phyloP scores from a whole-genome alignment of 2,329 filamentous ascomycete genomes.

The Calonectria hawksworthii region DNA sequence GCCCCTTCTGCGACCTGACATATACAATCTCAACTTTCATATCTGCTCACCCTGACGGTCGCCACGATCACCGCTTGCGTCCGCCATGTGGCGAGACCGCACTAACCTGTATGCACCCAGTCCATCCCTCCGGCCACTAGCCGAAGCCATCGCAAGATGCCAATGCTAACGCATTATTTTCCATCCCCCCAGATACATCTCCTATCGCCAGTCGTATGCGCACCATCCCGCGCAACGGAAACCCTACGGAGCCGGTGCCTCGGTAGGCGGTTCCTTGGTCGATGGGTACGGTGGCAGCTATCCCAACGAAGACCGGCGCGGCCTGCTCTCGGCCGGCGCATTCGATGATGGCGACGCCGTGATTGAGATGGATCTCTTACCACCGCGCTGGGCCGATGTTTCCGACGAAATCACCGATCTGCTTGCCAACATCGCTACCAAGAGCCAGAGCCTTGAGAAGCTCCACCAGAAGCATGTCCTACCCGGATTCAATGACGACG shows the following conservation, averaged over 20 bases:
- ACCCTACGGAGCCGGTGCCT: constrained; percentile 69
- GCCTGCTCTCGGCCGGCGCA: constrained; percentile 84
- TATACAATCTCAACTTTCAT: constrained; percentile 25
- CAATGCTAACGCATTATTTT: constrained; percentile 27
- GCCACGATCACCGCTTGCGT: constrained; percentile 54
- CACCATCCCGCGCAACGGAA: constrained; percentile 93
- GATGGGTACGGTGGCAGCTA: constrained; percentile 68
- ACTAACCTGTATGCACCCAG: constrained; percentile 86
- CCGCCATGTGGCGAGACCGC: constrained; percentile 98
- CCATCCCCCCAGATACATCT: constrained; percentile 78
- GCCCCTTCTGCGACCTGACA: constrained; percentile 28
- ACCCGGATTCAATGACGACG: constrained; percentile 96
- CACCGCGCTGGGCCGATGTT: constrained; percentile 94
- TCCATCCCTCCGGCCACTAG: neutral
- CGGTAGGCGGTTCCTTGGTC: constrained; percentile 69
- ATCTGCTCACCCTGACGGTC: constrained; percentile 43
- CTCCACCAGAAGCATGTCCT: constrained; percentile 97
- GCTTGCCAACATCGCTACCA: constrained; percentile 83
- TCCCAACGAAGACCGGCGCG: constrained; percentile 72
- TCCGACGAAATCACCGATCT: constrained; percentile 93
- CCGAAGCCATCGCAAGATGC: constrained; percentile 9
- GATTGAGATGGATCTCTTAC: constrained; percentile 98
- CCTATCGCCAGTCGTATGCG: constrained; percentile 98
- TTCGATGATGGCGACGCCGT: constrained; percentile 92
- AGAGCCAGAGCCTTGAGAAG: constrained; percentile 88